phyloP scores from a whole-genome alignment of 179 eudicot species.

The Silene vulgaris region DNA sequence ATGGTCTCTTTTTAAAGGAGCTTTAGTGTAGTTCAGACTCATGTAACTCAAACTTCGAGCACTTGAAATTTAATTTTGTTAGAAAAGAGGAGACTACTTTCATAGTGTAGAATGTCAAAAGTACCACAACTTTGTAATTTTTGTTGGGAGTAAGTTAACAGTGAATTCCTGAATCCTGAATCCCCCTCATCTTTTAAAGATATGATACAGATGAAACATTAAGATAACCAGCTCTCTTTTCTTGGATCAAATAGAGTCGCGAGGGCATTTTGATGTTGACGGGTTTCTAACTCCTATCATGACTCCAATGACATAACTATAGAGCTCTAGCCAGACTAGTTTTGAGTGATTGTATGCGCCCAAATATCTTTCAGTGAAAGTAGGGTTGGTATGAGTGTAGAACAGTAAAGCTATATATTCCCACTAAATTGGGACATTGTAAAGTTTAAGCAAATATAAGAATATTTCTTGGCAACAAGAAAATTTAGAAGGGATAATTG shows the following conservation, averaged over 20 bases:
- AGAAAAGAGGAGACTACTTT: conserved; percentile 27
- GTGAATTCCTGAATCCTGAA: background rate
- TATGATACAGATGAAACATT: conserved; percentile 6
- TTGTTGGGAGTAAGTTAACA: conserved; percentile 21
- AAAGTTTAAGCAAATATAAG: background rate
- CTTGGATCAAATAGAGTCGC: too few species aligned
- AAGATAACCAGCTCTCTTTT: background rate
- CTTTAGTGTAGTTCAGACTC: conserved; percentile 28
- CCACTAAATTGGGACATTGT: background rate
- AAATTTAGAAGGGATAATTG: background rate
- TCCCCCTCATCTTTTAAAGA: conserved; percentile 13
- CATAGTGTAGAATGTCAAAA: conserved; percentile 16
- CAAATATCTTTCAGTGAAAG: too few species aligned
- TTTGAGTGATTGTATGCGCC: background rate
- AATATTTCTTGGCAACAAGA: background rate
- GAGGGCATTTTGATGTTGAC: background rate
- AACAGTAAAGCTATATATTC: background rate
- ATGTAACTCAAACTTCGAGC: conserved; percentile 27
- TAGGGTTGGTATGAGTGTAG: too few species aligned
- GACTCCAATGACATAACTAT: background rate
- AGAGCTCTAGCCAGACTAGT: background rate
- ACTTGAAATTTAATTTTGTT: conserved; percentile 27
- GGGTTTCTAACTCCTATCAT: background rate
- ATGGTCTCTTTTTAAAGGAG: conserved; percentile 20
- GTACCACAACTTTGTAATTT: conserved; percentile 20